phyloP scores from a whole-genome alignment of 768 basidiomycete genomes.

The Psilocybe sp. region DNA sequence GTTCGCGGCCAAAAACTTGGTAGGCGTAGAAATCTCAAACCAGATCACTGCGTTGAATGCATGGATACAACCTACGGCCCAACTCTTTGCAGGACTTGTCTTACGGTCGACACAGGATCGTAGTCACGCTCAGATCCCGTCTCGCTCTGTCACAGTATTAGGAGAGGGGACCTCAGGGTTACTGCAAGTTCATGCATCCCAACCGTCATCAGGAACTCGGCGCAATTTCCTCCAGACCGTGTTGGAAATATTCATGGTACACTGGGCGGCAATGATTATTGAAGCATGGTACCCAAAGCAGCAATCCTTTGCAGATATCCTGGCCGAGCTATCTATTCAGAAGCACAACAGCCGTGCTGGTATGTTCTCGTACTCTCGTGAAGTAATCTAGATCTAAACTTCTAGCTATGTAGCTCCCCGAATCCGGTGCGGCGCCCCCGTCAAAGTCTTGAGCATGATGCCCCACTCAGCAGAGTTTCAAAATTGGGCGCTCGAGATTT shows the following conservation, averaged over 20 bases:
- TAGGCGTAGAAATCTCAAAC: too few relatives aligned
- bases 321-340: slow-evolving; percentile 10
- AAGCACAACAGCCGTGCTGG: neutral
- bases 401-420: neutral
- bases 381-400: neutral
- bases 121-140: too few relatives aligned
- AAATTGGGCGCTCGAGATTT: slow-evolving; percentile 12
- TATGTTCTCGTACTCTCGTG: neutral
- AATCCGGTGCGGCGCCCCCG: slow-evolving; percentile 1
- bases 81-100: too few relatives aligned
- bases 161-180: neutral
- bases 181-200: neutral
- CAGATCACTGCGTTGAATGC: too few relatives aligned
- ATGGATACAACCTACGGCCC: too few relatives aligned
- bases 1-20: too few relatives aligned
- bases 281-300: slow-evolving; percentile 20
- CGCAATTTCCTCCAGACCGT: neutral
- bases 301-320: slow-evolving; percentile 15
- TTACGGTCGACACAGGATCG: too few relatives aligned
- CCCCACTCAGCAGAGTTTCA: slow-evolving; percentile 2
- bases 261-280: slow-evolving; percentile 17
- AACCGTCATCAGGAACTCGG: neutral
- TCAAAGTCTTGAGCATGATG: slow-evolving; percentile 5
- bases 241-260: slow-evolving; percentile 16
- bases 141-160: neutral